A percentile compares a stretch with the other conserved stretches of the same genome.
These are phyloP conservation scores for Acidomyces sp. DNA, from an alignment of 495 filamentous ascomycete genomes.

Conservation along the genomic window DNA sequence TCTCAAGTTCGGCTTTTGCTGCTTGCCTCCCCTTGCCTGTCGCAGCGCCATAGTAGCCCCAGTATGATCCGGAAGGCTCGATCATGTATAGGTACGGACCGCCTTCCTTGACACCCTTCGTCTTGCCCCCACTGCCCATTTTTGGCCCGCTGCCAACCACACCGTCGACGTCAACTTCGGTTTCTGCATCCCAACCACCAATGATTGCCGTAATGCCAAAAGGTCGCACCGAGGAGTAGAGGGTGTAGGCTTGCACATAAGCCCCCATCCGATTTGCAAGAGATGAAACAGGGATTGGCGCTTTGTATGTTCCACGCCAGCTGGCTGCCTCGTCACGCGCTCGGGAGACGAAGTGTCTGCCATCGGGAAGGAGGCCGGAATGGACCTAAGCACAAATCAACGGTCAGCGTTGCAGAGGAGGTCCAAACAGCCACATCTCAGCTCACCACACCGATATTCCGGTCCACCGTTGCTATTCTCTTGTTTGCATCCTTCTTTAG, in stretches of 20 bases:
- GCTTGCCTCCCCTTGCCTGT: conserved; percentile 93
- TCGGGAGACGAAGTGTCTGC: conserved; percentile 85
- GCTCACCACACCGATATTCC: conserved; percentile 86
- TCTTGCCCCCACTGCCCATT: conserved; percentile 68
- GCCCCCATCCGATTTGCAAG: conserved; percentile 82
- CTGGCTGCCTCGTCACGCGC: conserved; percentile 82
- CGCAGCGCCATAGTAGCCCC: conserved; percentile 97
- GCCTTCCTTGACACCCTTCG: conserved; percentile 58
- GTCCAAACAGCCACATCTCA: too few species aligned
- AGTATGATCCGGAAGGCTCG: conserved; percentile 90
- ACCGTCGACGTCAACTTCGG: conserved; percentile 67
- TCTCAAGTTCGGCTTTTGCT: conserved; percentile 95
- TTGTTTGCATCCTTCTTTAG: conserved; percentile 89
- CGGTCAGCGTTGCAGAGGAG: conserved; percentile 3
- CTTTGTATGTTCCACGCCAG: conserved; percentile 84
- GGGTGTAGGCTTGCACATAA: conserved; percentile 92
- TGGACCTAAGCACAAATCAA: conserved; percentile 50
- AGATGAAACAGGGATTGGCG: conserved; percentile 72
- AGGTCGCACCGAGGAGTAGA: conserved; percentile 89
- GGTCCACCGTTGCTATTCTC: conserved; percentile 86
- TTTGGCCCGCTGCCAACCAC: conserved; percentile 70
- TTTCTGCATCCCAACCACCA: conserved; percentile 81
- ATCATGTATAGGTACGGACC: conserved; percentile 96
- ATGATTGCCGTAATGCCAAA: conserved; percentile 94
- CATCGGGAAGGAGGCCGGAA: conserved; percentile 86